Evolutionary conservation across 1,284 basidiomycete genomes (phyloP).

Genomic region (Apiotrichum sp.): DNA sequence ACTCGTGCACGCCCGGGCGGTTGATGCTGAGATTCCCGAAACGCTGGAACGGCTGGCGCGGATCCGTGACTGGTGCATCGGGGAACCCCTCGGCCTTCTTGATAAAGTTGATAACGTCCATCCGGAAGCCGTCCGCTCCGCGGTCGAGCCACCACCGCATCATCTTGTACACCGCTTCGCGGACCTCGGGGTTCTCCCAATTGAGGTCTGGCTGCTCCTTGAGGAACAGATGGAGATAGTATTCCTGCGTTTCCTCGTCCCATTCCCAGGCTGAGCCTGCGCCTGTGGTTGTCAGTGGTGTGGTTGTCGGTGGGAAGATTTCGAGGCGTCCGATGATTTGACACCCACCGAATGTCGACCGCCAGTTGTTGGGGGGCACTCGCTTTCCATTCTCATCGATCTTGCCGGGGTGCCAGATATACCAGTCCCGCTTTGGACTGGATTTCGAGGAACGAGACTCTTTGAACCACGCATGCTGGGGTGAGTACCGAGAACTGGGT

Average conservation of each 20-base stretch:
- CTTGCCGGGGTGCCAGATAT: constrained; percentile 47
- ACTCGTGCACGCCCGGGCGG: constrained; percentile 61
- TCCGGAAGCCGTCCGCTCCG: constrained; percentile 44
- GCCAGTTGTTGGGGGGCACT: constrained; percentile 50
- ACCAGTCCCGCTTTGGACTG: constrained; percentile 50
- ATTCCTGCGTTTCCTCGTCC: constrained; percentile 45
- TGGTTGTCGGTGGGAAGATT: no score
- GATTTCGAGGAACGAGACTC: constrained; percentile 43
- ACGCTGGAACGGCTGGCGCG: constrained; percentile 51
- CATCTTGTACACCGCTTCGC: constrained; percentile 43
- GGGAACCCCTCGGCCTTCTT: constrained; percentile 57
- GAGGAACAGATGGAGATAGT: constrained; percentile 49
- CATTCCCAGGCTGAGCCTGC: constrained; percentile 47
- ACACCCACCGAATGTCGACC: constrained; percentile 40
- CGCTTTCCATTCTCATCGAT: constrained; percentile 35
- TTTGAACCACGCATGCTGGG: constrained; percentile 19
- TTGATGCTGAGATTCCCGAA: constrained; percentile 30
- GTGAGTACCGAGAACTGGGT: constrained; percentile 13
- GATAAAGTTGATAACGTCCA: constrained; percentile 4
- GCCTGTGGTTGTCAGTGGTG: no score
- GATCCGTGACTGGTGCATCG: constrained; percentile 57
- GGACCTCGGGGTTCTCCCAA: constrained; percentile 43
- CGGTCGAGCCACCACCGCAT: constrained; percentile 50
- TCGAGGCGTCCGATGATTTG: no score
- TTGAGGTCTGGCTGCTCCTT: constrained; percentile 43